Percentiles rank a stretch among this genome's conserved stretches.
Conservation (phyloP, 2,329 filamentous ascomycete genomes). For the Xylariales sp. region DNA sequence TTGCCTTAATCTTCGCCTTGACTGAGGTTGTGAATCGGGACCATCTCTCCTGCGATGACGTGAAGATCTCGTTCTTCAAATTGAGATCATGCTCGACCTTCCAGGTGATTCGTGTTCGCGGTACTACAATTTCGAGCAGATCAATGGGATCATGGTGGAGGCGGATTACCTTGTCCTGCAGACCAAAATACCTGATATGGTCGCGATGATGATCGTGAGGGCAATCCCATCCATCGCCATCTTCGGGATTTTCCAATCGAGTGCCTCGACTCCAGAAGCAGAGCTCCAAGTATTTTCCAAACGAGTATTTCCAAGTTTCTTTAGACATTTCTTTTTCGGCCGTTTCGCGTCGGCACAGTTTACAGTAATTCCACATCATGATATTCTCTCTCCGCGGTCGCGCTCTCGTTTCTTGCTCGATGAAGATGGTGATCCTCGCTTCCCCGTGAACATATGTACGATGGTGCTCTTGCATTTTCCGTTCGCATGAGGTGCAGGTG, state of each 20-base stretch:
- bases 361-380: conserved; percentile 97
- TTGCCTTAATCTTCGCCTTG: conserved; percentile 75
- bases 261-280: conserved; percentile 92
- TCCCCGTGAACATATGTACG: conserved; percentile 96
- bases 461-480: conserved; percentile 87
- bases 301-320: conserved; percentile 95
- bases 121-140: conserved; percentile 90
- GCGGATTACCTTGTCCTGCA: conserved; percentile 77
- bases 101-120: conserved; percentile 87
- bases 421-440: conserved; percentile 85
- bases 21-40: conserved; percentile 86
- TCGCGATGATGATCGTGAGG: conserved; percentile 90
- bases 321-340: conserved; percentile 88
- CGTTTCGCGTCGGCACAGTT: conserved; percentile 85
- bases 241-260: conserved; percentile 64
- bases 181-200: conserved; percentile 89
- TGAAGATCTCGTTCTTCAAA: conserved; percentile 89
- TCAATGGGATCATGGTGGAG: conserved; percentile 93
- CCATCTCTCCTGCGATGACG: conserved; percentile 75
- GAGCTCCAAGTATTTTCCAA: conserved; percentile 96
- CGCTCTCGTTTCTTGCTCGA: conserved; percentile 61
- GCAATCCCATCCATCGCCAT: conserved; percentile 45
- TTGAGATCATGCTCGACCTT: conserved; percentile 92
- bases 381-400: conserved; percentile 58
- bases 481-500: conserved; percentile 81